phyloP scores from a whole-genome alignment of 495 filamentous ascomycete genomes.

The Alectoria sarmentosa region DNA sequence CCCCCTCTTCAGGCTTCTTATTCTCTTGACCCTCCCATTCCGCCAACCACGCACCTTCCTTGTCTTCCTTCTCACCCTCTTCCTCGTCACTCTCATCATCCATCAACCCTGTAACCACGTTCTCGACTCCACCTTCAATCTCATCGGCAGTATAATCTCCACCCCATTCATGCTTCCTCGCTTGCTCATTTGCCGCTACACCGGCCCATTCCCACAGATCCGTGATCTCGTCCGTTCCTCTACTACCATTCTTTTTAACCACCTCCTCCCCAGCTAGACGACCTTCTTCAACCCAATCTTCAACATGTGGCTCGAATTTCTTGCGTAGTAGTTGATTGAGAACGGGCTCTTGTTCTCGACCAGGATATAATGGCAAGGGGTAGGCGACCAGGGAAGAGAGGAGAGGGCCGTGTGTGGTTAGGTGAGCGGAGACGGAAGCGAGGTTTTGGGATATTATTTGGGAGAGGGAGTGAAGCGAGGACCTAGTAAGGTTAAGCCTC shows the following conservation, averaged over 20 bases:
- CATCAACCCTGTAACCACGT: slow-evolving; percentile 62
- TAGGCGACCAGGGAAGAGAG: slow-evolving; percentile 59
- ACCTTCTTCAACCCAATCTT: slow-evolving; percentile 62
- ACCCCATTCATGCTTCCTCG: slow-evolving; percentile 43
- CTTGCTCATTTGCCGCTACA: slow-evolving; percentile 44
- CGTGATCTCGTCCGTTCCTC: slow-evolving; percentile 32
- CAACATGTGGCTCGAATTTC: slow-evolving; percentile 69
- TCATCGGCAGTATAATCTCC: slow-evolving; percentile 67
- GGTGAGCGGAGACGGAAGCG: slow-evolving; percentile 31
- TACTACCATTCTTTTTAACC: slow-evolving; percentile 19
- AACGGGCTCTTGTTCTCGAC: slow-evolving; percentile 56
- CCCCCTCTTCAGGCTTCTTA: slow-evolving; percentile 37
- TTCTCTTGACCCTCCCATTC: slow-evolving; percentile 37
- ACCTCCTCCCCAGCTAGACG: slow-evolving; percentile 35
- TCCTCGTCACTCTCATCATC: slow-evolving; percentile 50
- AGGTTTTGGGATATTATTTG: slow-evolving; percentile 60
- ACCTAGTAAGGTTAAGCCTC: slow-evolving; percentile 37
- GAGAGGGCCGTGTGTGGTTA: slow-evolving; percentile 32
- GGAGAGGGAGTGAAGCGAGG: slow-evolving; percentile 61
- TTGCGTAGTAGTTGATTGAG: slow-evolving; percentile 66
- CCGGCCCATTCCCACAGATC: slow-evolving; percentile 47
- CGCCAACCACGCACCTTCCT: slow-evolving; percentile 34
- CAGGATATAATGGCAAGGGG: slow-evolving; percentile 69
- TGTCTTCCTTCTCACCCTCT: slow-evolving; percentile 46
- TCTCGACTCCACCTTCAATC: slow-evolving; percentile 55